Evolutionary conservation across 768 basidiomycete genomes (phyloP).

Genomic region (Rhodotorula toruloides): DNA sequence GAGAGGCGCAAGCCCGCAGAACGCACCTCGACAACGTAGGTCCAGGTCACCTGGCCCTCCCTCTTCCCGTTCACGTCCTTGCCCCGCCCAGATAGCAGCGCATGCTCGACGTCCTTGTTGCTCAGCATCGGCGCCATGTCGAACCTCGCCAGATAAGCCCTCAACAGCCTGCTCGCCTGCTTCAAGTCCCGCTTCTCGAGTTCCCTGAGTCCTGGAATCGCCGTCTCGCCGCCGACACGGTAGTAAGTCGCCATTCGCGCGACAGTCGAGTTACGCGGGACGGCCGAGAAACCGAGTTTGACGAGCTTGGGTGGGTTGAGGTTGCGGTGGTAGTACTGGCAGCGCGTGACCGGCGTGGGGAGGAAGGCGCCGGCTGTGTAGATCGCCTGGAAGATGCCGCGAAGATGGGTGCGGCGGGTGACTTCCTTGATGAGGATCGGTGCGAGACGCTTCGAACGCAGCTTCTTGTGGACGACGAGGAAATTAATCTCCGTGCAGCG

Average conservation of each 20-base stretch:
- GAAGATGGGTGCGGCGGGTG: conserved; percentile 81
- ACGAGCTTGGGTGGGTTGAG: conserved; percentile 88
- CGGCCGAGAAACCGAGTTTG: conserved; percentile 78
- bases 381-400: conserved; percentile 90
- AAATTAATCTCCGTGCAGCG: conserved; percentile 88
- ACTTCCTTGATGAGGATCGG: conserved; percentile 97
- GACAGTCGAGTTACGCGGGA: conserved; percentile 79
- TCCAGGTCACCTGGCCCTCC: conserved; percentile 83
- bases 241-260: conserved; percentile 80
- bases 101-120: conserved; percentile 74
- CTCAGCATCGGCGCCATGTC: conserved; percentile 71
- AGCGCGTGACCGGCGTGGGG: conserved; percentile 85
- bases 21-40: conserved; percentile 86
- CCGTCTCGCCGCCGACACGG: conserved; percentile 56
- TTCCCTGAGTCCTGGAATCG: conserved; percentile 65
- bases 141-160: conserved; percentile 76
- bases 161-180: conserved; percentile 64
- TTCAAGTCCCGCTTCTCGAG: conserved; percentile 75
- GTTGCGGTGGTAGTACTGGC: conserved; percentile 78
- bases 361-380: conserved; percentile 91
- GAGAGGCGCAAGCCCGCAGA: too few species aligned
- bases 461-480: conserved; percentile 94
- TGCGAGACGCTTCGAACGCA: conserved; percentile 87
- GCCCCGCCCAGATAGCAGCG: conserved; percentile 80
- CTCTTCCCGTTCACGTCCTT: conserved; percentile 55